Conservation (phyloP, 495 filamentous ascomycete genomes). For the Xylaria venustula region DNA sequence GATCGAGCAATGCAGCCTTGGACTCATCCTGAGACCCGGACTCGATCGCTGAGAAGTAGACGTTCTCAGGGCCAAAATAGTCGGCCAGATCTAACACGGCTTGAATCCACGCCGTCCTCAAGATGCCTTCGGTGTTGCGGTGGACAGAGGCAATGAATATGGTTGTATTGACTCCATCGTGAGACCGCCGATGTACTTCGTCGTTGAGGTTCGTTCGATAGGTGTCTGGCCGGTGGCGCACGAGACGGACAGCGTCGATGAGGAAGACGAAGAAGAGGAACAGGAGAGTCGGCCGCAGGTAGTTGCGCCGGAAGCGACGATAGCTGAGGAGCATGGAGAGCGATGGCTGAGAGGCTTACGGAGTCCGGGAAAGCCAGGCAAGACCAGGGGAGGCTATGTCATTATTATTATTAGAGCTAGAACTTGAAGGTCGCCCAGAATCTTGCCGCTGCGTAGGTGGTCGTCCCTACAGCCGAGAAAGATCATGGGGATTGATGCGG, state of each 20-base stretch:
- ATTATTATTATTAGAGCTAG: neutral
- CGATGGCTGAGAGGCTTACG: neutral
- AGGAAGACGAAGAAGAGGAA: constrained; percentile 30
- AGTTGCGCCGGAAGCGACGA: constrained; percentile 32
- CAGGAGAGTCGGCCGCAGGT: constrained; percentile 27
- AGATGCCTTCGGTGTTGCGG: constrained; percentile 62
- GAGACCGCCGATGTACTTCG: constrained; percentile 16
- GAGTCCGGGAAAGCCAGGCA: neutral
- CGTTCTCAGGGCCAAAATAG: constrained; percentile 58
- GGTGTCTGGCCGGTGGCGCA: constrained; percentile 27
- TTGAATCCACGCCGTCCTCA: constrained; percentile 59
- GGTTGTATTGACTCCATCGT: constrained; percentile 19
- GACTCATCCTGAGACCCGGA: constrained; percentile 67
- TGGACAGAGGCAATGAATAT: constrained; percentile 67
- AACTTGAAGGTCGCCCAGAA: neutral
- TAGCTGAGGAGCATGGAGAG: constrained; percentile 31
- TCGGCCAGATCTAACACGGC: constrained; percentile 54
- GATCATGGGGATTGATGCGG: neutral
- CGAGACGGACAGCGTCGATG: constrained; percentile 26
- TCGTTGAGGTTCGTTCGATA: constrained; percentile 17
- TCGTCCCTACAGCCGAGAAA: neutral
- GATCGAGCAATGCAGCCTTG: constrained; percentile 57
- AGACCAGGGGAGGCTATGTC: neutral
- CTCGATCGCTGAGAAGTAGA: constrained; percentile 67
- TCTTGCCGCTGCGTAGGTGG: neutral